Base-by-base conservation (phyloP, 176 grass and related monocot genomes). In the Oryza nivara region DNA sequence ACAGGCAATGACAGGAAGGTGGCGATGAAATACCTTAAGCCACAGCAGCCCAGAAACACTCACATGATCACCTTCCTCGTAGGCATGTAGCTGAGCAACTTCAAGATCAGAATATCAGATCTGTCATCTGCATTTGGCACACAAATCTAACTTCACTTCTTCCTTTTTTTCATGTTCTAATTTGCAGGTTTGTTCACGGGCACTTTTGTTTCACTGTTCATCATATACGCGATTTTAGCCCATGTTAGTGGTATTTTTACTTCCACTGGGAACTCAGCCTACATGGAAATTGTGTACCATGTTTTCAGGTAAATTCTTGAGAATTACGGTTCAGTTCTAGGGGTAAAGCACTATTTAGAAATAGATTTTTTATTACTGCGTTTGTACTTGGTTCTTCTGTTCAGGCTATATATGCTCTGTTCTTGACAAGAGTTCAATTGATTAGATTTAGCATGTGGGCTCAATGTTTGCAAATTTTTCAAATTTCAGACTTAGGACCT, bases 1-100 rank as follows among this genome's bases (percentile, higher is more conserved):
- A 83, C 96, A 0, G 49, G 86, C 85, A 93, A 96, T 35, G 93
- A 99, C 75, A 81, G 71, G 80, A 92, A 84, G 72, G 91, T 92
- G 30, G 93, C 96, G 2, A 95, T 94, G 88, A 99, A 94, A 68
- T 96, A 92, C 86, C 93, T 99, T 14, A 93, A 84, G 63, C 93
- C 96, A 5, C 86, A 92, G 83, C 85, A 89, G 74, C 88, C 75
- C 60, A 92, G 67, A 68, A 92, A 86, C 82, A 96, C 91, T 2
- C 96, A 99, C 68, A 83, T 93, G 83, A 85, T 96, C 74, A 96
- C 96, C 44, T 99, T 99, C 87, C 88, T 99, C 13, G 87, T 95
- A 58, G 96, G 96, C 79, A 51, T n/a, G 81, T 87, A 17, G 41
- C 23, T 15, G 17, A 9, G 19, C 54, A 58, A 20, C 54, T 15